These are phyloP conservation scores for Viola pubescens DNA, from an alignment of 441 rosid species.

Conservation along the genomic window DNA sequence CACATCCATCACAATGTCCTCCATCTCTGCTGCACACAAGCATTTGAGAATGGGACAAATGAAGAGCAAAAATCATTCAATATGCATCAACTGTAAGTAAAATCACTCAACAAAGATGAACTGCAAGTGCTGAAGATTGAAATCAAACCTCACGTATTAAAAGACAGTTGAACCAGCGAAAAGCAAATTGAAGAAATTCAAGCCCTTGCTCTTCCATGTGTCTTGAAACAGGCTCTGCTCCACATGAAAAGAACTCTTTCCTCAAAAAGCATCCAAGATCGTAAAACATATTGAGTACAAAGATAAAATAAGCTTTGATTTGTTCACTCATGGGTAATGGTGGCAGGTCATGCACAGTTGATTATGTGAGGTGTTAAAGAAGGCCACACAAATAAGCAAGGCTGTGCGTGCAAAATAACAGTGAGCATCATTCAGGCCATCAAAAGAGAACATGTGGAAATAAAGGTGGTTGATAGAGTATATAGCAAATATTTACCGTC, in stretches of 20 bases:
- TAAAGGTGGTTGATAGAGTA: background rate
- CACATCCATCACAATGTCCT: too few species aligned
- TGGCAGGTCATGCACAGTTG: conserved; percentile 3
- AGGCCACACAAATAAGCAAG: background rate
- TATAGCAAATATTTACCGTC: conserved; percentile 53
- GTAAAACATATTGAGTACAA: conserved; percentile 6
- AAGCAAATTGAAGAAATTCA: conserved; percentile 96
- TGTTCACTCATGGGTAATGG: background rate
- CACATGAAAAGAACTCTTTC: conserved; percentile 14
- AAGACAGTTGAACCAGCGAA: conserved; percentile 98
- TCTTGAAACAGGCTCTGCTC: conserved; percentile 84
- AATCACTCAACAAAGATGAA: background rate
- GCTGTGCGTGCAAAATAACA: background rate
- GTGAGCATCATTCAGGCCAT: background rate
- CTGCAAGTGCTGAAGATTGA: conserved; percentile 2
- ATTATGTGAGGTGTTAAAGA: background rate
- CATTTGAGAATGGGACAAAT: too few species aligned
- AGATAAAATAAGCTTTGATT: background rate
- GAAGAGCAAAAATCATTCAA: background rate
- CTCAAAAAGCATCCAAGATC: background rate
- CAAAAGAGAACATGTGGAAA: background rate
- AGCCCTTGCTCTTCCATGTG: conserved; percentile 98
- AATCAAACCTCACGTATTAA: conserved; percentile 79
- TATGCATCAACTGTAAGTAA: background rate
- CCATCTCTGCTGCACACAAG: too few species aligned